Base-by-base conservation (phyloP, 345 rosid genomes). In the Lepidium didymum region DNA sequence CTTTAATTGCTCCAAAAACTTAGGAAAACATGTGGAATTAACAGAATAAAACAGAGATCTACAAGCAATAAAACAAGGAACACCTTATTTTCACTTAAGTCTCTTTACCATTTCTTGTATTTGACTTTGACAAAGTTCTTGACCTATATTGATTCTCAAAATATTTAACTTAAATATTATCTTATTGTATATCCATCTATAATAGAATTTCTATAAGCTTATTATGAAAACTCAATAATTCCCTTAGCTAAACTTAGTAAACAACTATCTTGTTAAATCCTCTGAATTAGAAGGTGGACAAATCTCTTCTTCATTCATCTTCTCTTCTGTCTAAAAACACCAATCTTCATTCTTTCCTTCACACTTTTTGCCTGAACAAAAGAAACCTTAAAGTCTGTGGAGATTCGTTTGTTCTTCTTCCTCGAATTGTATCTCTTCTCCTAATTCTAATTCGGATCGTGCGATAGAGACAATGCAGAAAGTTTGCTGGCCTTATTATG, bases 401-500 rank as follows among this genome's bases (percentile, higher is more conserved):
- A 11, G 15, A 23, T 43, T 38, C 10, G 18, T 19, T 68, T 68
- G 13, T 25, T 23, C 43, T 56, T 3, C 25, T 25, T 69, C 72
- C 31, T 61, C 10, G 0, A 5, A 29, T 42, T 61, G 40, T 16
- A 56, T 64, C 36, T 51, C 9, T 36, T 36, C 5, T 10, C 51
- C 19, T 54, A 47, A 34, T 54, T 44, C 34, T 38, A 38, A 46
- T 29, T 53, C 40, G 58, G 64, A 46, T 45, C 31, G n/a, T 43
- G n/a, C 45, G 41, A 23, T 51, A 43, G 3, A 63, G 27, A 69
- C 27, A 14, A 89, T 85, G 92, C 79, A 79, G 75, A 78, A 83
- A 51, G 85, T 87, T 65, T 76, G 85, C 15, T 81, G 79, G 91
- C 94, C 96, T 42, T 87, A 90, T 81, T 90, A 85, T 41, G 96